Evolutionary conservation across 305 asterid genomes (phyloP), one percentile per base, ranked within the genome.

Genomic region (Solanum chacoense): DNA sequence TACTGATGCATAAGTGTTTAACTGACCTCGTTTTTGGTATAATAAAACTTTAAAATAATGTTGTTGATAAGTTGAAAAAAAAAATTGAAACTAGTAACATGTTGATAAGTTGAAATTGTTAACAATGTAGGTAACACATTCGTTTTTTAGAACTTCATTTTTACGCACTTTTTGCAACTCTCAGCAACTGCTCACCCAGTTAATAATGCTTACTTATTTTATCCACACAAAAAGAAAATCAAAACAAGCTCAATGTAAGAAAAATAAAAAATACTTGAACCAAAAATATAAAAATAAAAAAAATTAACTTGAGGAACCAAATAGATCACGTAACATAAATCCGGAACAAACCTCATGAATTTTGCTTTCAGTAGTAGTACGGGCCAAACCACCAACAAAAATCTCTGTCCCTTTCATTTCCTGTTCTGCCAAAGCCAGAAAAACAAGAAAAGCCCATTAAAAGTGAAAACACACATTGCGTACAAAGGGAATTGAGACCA

Each of bases 321-420:
- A 83, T 11, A 50, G 72, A 83, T 18, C 18, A 50, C 11, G 29
- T 50, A 31, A 45, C 40, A 79, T 42, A 75, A 86, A 59, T 63
- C 67, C 36, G 73, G 79, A 40, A 77, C 89, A 88, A 50, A 96
- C 99, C 99, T 94, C 89, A 3, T 71, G 93, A 86, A 96, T 92
- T 88, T 92, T 94, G 90, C 91, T 92, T 91, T 96, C 98, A 22
- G 96, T 89, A 29, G 92, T 63, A 63, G 92, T 94, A 29, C 88
- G 91, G 71, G 98, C 91, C 93, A 96, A 92, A 86, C 99, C 99
- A 78, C 98, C 98, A 91, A 96, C 94, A 74, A 95, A 96, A 35
- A 96, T 97, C 89, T 96, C 98, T 29, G 94, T 76, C 76, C 98
- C 97, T 92, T 89, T 91, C 63, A 85, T 87, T 40, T 89, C 93